A percentile compares a stretch with the other conserved stretches of the same genome.
Evolutionary conservation across 225 moss, liverwort and hornwort species (phyloP).

Genomic region (Pseudisothecium myosuroides): DNA sequence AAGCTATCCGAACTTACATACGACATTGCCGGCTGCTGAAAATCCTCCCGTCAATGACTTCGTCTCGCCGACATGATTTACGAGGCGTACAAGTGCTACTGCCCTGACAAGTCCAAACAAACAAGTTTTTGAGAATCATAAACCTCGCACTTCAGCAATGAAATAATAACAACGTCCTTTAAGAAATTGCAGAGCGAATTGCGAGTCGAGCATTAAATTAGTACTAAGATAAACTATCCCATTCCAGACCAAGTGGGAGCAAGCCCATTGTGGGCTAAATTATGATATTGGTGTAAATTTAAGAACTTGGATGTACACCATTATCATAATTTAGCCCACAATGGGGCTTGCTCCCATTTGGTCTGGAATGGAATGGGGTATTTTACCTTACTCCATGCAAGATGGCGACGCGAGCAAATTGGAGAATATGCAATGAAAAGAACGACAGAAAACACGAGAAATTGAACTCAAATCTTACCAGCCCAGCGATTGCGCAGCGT

Average conservation of each 20-base stretch:
- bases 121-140: not conserved
- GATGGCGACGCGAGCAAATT: not conserved
- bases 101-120: conserved; percentile 17
- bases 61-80: conserved; percentile 14
- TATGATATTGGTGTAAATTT: too few species aligned
- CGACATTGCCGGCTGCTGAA: conserved; percentile 44
- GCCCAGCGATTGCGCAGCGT: conserved; percentile 60
- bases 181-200: not conserved
- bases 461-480: conserved; percentile 8
- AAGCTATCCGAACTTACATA: conserved; percentile 22
- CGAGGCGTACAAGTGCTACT: conserved; percentile 26
- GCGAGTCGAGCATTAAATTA: not conserved
- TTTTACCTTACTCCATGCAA: not conserved
- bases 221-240: too few species aligned
- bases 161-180: not conserved
- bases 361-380: too few species aligned
- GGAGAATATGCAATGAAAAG: not conserved
- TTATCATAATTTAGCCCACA: too few species aligned
- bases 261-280: too few species aligned
- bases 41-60: conserved; percentile 40
- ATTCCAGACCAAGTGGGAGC: too few species aligned
- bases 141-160: not conserved
- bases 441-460: not conserved
- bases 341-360: too few species aligned
- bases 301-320: too few species aligned